phyloP scores from a whole-genome alignment of 805 yeast genomes.

The Geotrichum ghanense region DNA sequence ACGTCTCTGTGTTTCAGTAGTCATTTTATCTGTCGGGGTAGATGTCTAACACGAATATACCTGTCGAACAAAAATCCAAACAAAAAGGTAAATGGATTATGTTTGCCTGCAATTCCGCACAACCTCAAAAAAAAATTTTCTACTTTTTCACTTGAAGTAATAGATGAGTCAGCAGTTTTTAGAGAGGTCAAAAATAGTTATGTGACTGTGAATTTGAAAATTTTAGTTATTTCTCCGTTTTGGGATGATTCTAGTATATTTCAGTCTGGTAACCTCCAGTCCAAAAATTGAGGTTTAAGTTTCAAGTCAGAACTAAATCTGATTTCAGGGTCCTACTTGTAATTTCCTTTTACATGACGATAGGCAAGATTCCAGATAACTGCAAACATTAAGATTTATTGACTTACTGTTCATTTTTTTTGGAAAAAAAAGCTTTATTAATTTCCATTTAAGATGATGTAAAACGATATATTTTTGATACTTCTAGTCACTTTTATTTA shows the following conservation, averaged over 20 bases:
- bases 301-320: too few relatives aligned
- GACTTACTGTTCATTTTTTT: too few relatives aligned
- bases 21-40: conserved; percentile 2
- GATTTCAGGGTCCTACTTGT: too few relatives aligned
- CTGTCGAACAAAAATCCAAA: conserved; percentile 1
- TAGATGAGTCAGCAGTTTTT: not conserved
- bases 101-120: not conserved
- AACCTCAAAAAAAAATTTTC: not conserved
- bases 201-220: not conserved
- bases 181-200: not conserved
- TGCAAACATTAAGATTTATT: too few relatives aligned
- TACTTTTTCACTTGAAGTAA: not conserved
- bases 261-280: not conserved
- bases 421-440: too few relatives aligned
- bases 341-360: too few relatives aligned
- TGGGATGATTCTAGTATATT: not conserved
- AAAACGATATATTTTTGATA: too few relatives aligned
- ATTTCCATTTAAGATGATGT: too few relatives aligned
- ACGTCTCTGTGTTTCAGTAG: conserved; percentile 94
- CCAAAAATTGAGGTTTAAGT: too few relatives aligned
- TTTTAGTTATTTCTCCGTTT: not conserved
- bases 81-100: not conserved
- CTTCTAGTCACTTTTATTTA: too few relatives aligned
- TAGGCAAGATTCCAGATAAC: too few relatives aligned
- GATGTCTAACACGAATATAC: conserved; percentile 2